Percentiles rank a stretch among this genome's conserved stretches.
Conservation (phyloP, 768 basidiomycete species). For the Serpula lacrymans region DNA sequence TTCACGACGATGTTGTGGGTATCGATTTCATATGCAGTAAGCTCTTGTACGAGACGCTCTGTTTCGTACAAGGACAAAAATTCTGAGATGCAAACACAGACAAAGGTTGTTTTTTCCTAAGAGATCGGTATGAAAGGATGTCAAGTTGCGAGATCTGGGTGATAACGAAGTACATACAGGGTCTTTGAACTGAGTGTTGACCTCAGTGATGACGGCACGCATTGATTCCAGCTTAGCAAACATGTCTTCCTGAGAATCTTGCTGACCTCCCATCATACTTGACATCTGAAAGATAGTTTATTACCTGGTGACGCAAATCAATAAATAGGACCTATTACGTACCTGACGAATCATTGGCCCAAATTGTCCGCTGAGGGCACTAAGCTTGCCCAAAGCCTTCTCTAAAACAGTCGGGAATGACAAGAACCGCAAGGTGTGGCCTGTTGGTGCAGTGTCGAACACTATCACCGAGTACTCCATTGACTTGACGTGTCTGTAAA, state of each 20-base stretch:
- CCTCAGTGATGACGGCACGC: conserved; percentile 96
- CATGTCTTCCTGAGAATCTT: conserved; percentile 94
- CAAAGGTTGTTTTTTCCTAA: conserved; percentile 97
- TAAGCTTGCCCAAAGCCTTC: conserved; percentile 94
- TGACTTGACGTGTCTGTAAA: conserved; percentile 90
- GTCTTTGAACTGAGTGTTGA: conserved; percentile 99
- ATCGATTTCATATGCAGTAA: conserved; percentile 93
- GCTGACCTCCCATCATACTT: conserved; percentile 91
- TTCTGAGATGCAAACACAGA: conserved; percentile 98
- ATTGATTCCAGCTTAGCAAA: conserved; percentile 97
- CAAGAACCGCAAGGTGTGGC: conserved; percentile 96
- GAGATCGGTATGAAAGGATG: not conserved
- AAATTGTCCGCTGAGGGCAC: conserved; percentile 89
- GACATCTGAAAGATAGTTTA: conserved; percentile 71
- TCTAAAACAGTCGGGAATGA: conserved; percentile 99
- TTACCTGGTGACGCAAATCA: not conserved
- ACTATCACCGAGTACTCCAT: conserved; percentile 99
- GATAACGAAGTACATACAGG: conserved; percentile 54
- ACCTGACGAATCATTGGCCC: conserved; percentile 95
- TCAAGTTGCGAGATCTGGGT: not conserved
- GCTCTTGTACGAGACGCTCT: conserved; percentile 94
- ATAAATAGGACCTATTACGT: conserved; percentile 3
- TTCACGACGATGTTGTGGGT: conserved; percentile 99
- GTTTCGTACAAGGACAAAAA: conserved; percentile 98
- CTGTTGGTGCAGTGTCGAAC: conserved; percentile 98